Percentiles rank a stretch among this genome's conserved stretches.
These are phyloP conservation scores for Rhizodiscina lignyota DNA, from an alignment of 495 filamentous ascomycete genomes.

Conservation along the genomic window DNA sequence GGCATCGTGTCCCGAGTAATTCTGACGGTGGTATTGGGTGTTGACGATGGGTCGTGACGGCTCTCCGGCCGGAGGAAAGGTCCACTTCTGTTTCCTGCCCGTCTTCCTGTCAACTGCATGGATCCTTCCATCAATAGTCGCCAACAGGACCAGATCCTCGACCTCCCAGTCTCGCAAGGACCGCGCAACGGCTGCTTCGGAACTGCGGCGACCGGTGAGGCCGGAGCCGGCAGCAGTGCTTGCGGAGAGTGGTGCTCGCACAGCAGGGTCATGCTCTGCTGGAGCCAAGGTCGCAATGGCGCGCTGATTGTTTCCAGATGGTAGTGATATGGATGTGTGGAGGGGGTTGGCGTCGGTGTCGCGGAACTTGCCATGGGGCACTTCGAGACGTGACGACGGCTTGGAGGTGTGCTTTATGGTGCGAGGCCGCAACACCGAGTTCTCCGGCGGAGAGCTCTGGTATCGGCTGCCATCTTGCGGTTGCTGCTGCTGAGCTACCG, in stretches of 20 bases:
- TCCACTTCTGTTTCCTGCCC: constrained; percentile 69
- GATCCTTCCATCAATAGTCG: constrained; percentile 95
- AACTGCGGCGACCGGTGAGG: constrained; percentile 47
- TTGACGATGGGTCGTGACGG: constrained; percentile 60
- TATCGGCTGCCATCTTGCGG: constrained; percentile 6
- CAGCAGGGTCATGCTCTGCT: constrained; percentile 45
- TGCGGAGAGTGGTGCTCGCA: constrained; percentile 46
- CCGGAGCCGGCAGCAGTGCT: constrained; percentile 13
- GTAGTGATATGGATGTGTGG: constrained; percentile 8
- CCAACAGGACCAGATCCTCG: constrained; percentile 98
- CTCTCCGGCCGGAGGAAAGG: constrained; percentile 59
- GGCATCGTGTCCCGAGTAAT: constrained; percentile 33
- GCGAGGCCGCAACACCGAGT: constrained; percentile 6
- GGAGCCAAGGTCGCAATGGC: constrained; percentile 88
- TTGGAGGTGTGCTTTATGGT: too few relatives aligned
- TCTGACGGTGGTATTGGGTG: constrained; percentile 64
- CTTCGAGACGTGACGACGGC: constrained; percentile 8
- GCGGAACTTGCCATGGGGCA: constrained; percentile 2
- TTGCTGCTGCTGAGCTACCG: constrained; percentile 24
- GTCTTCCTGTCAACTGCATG: constrained; percentile 83
- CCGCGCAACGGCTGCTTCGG: constrained; percentile 75
- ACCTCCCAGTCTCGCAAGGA: constrained; percentile 97
- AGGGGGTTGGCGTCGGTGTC: constrained; percentile 24
- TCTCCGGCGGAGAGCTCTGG: constrained; percentile 11
- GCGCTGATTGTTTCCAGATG: constrained; percentile 61